Evolutionary conservation across 139 green algal species (phyloP), one percentile per base, ranked within the genome.

Genomic region (Coelastrella sp.): DNA sequence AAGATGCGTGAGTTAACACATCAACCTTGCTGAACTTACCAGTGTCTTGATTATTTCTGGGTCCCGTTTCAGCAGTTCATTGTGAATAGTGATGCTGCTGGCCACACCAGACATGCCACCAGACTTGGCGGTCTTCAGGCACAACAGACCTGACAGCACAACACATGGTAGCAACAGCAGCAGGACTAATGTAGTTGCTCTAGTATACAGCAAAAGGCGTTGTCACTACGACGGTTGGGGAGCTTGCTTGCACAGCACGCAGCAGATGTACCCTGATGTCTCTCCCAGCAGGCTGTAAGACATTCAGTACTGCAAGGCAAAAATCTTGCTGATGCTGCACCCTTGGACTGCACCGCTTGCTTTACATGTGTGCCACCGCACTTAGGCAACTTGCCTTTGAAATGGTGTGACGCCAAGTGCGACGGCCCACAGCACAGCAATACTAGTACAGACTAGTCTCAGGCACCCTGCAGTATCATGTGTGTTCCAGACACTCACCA

Each of bases 71-170:
- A 95, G 86, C 74, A 95, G 91, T 80, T 95, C 93, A 71, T 95
- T 95, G 91, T 95, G 89, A 7, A 95, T 91, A 6, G 83, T 92
- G 59, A 94, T 68, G 65, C 81, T 92, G 59, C 83, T 92, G 13
- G 87, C 83, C 90, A 89, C 91, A 64, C 75, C 73, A 74, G 89
- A 93, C 73, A 90, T 78, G 85, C 93, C 93, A 23, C 93, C 93
- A 22, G 90, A 85, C 84, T 92, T 92, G 54, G 91, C 90, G 65
- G 90, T 88, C 20, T 92, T 92, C 61, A 95, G 91, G 91, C 91
- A 95, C 91, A 95, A 87, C 65, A 95, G 81, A 47, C 86, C 90
- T 93, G 85, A 16, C 65, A 80, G 66, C 8, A 65, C 80, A 0
- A 58, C 32, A 65, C 5, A 84, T 22, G 7, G 60, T 13, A 66